Percentiles rank a stretch among this genome's conserved stretches.
phyloP scores from a whole-genome alignment of 345 rosid genomes.

The Eucalyptus rudis region DNA sequence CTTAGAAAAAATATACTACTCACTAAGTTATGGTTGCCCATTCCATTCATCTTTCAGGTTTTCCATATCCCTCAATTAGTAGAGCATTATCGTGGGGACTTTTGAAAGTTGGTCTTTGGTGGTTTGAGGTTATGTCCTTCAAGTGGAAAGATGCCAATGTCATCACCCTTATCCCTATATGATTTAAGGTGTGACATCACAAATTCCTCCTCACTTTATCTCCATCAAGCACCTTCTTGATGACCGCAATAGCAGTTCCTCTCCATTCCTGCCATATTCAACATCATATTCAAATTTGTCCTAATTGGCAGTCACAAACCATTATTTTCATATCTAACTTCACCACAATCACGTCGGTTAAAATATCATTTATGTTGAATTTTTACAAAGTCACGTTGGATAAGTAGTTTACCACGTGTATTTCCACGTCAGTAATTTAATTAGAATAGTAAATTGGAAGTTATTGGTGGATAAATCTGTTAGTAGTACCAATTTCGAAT shows the following conservation, averaged over 20 bases:
- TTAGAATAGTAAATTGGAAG: background rate
- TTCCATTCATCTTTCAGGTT: too few relatives aligned
- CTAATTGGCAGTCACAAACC: fast-evolving
- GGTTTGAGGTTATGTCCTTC: fast-evolving
- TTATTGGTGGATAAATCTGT: fast-evolving
- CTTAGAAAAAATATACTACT: fast-evolving
- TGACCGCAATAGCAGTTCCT: background rate
- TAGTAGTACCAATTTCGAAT: fast-evolving
- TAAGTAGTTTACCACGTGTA: background rate
- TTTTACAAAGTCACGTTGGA: fast-evolving
- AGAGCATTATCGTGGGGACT: fast-evolving
- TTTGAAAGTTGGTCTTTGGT: too few relatives aligned
- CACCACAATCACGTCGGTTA: fast-evolving
- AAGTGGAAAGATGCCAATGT: fast-evolving
- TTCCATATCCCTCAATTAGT: too few relatives aligned
- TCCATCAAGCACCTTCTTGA: background rate
- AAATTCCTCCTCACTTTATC: background rate
- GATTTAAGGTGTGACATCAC: fast-evolving
- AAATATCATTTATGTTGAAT: fast-evolving
- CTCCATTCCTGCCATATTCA: background rate
- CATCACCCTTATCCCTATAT: too few relatives aligned
- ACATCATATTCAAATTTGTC: background rate
- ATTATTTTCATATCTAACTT: background rate
- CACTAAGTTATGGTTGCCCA: too few relatives aligned
- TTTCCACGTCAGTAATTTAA: fast-evolving